A percentile compares a stretch with the other conserved stretches of the same genome.
Conservation (phyloP, 257 asterid species). For the Solanum medicagineum region DNA sequence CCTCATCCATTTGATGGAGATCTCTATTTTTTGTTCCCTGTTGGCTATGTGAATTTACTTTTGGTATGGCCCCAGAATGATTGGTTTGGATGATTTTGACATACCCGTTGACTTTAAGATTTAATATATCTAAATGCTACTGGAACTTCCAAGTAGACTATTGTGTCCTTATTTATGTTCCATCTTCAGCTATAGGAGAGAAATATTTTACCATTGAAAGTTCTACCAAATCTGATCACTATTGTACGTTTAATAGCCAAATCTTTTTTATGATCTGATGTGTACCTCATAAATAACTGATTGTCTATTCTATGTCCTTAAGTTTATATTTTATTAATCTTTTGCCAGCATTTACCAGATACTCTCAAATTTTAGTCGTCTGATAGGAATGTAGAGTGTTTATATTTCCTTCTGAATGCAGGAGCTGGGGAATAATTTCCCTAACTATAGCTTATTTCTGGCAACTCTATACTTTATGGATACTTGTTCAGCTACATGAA, state of each 20-base stretch:
- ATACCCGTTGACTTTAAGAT: not conserved
- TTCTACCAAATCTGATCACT: not conserved
- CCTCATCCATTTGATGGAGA: not conserved
- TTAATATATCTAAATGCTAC: not conserved
- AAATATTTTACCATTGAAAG: not conserved
- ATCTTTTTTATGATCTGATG: not conserved
- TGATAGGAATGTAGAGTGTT: not conserved
- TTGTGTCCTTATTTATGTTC: not conserved
- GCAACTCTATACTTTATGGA: constrained; percentile 94
- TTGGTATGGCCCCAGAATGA: not conserved
- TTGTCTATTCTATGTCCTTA: not conserved
- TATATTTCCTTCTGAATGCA: constrained; percentile 8
- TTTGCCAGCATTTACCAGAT: not conserved
- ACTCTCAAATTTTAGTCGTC: not conserved
- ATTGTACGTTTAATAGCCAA: not conserved
- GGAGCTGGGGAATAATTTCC: constrained; percentile 97
- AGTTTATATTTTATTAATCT: not conserved
- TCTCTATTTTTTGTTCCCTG: not conserved
- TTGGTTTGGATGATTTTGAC: not conserved
- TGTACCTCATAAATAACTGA: not conserved
- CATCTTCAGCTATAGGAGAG: not conserved
- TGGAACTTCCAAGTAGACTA: not conserved
- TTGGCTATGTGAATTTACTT: not conserved
- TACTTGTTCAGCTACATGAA: constrained; percentile 97
- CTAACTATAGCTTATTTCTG: constrained; percentile 75